Percentiles rank a stretch among this genome's conserved stretches.
phyloP scores from a whole-genome alignment of 1,139 yeast species.

The Pichiaceae sp. region DNA sequence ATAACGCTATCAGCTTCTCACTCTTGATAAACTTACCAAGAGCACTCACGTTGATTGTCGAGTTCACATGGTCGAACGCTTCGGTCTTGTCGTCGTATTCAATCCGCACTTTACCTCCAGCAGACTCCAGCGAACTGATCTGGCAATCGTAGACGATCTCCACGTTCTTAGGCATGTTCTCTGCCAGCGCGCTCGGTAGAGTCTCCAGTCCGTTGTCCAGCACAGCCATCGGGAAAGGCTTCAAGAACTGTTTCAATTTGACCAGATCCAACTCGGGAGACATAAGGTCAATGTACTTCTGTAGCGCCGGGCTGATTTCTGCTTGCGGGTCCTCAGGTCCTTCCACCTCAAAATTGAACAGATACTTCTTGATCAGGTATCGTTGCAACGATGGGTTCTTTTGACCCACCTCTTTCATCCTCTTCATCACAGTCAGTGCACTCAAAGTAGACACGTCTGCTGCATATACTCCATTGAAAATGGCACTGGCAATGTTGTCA shows the following conservation, averaged over 20 bases:
- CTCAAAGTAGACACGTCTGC: constrained; percentile 70
- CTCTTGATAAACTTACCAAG: constrained; percentile 9
- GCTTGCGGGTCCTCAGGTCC: not conserved
- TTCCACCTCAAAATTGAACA: constrained; percentile 3
- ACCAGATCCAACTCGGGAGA: constrained; percentile 30
- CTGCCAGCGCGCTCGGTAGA: constrained; percentile 32
- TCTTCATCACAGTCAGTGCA: constrained; percentile 47
- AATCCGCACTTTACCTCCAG: constrained; percentile 6
- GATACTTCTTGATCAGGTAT: constrained; percentile 21
- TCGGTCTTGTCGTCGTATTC: constrained; percentile 10
- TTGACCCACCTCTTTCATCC: constrained; percentile 48
- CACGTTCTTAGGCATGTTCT: constrained; percentile 34
- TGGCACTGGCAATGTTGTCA: constrained; percentile 66
- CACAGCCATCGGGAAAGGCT: constrained; percentile 37
- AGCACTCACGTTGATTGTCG: constrained; percentile 39
- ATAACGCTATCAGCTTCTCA: constrained; percentile 16
- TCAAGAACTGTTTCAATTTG: constrained; percentile 29
- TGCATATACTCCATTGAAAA: constrained; percentile 86
- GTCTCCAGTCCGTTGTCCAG: constrained; percentile 43
- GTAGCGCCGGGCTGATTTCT: constrained; percentile 9
- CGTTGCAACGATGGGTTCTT: constrained; percentile 48
- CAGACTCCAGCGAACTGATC: constrained; percentile 6
- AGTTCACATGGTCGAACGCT: constrained; percentile 44
- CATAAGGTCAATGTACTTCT: constrained; percentile 26
- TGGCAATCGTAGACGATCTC: constrained; percentile 23